Evolutionary conservation across 495 filamentous ascomycete species (phyloP), one percentile per base, ranked within the genome.

Genomic region (Penicillium tannophilum): DNA sequence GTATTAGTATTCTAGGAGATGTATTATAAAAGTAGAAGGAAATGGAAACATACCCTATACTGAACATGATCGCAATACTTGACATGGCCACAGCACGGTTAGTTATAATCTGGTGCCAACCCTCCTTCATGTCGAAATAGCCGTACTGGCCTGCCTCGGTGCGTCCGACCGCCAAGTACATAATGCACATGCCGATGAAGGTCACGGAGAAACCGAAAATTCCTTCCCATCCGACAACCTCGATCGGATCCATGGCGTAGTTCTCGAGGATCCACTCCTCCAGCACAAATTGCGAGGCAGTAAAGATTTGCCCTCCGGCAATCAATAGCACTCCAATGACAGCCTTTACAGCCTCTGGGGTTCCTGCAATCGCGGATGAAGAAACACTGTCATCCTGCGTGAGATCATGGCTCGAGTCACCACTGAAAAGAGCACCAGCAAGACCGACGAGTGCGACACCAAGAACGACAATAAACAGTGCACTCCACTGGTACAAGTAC

Each of bases 141-240:
- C 93, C 93, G 63, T 89, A 83, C 39, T 79, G 78, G 1, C 93
- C 92, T 2, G 84, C 84, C 14, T 85, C 83, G 0, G 90, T 92
- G 42, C 83, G 73, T 0, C 94, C 95, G 52, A 97, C 76, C 9
- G 80, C 75, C 26, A 91, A 68, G 70, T 98, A 90, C 69, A 96
- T 66, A 19, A 95, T 78, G 9, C 91, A 68, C 88, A 96, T 96
- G 30, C 78, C 87, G 19, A 92, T 56, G 39, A 91, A 65, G 7
- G 94, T 98, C 31, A 92, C 86, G n/a, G 78, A 63, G 65, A 98
- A 94, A 2, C 94, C 94, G 66, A 97, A 98, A 11, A 93, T 58
- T 20, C 94, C 94, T 71, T 98, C 94, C 93, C 93, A 98, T 19
- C 93, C 95, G 4, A 98, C 93, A 39, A 97, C 91, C 61, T 88